These are phyloP conservation scores for Cryptococcus hybrid DNA, from an alignment of 1,284 basidiomycete genomes.

Conservation along the genomic window DNA sequence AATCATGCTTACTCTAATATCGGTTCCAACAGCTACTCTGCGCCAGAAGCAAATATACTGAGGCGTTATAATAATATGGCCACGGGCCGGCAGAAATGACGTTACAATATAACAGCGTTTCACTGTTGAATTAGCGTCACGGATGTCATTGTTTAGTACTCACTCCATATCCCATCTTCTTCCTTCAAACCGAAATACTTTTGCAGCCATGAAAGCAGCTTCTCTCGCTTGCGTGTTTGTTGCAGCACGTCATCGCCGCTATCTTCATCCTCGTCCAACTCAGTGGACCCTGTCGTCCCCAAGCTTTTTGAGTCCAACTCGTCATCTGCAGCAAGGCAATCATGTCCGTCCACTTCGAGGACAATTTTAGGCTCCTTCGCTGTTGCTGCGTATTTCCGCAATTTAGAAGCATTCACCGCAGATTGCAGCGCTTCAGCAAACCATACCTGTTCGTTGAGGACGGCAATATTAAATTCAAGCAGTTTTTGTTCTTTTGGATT, in stretches of 20 bases:
- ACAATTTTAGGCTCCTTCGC: slow-evolving; percentile 26
- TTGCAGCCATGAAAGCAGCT: slow-evolving; percentile 31
- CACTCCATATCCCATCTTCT: slow-evolving; percentile 47
- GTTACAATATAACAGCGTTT: slow-evolving; percentile 47
- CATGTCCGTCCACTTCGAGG: slow-evolving; percentile 37
- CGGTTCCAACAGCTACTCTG: slow-evolving; percentile 33
- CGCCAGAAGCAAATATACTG: slow-evolving; percentile 50
- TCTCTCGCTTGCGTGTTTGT: slow-evolving; percentile 34
- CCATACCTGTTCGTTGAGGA: slow-evolving; percentile 42
- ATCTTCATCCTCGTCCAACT: slow-evolving; percentile 20
- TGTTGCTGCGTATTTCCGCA: slow-evolving; percentile 25
- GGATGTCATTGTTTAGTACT: slow-evolving; percentile 8
- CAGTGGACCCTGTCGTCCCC: slow-evolving; percentile 11
- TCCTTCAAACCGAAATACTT: slow-evolving; percentile 45
- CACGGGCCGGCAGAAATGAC: slow-evolving; percentile 38
- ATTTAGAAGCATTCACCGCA: slow-evolving; percentile 24
- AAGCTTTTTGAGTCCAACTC: slow-evolving; percentile 18
- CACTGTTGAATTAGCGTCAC: slow-evolving; percentile 18
- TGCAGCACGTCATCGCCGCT: slow-evolving; percentile 8
- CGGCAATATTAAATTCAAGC: slow-evolving; percentile 40
- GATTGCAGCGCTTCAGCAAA: slow-evolving; percentile 33
- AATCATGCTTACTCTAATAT: slow-evolving; percentile 40
- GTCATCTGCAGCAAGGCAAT: slow-evolving; percentile 40
- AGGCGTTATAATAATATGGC: slow-evolving; percentile 46
- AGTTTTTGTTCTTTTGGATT: background rate